Evolutionary conservation across 75 land plant species (phyloP).

Genomic region (Pinus taeda): DNA sequence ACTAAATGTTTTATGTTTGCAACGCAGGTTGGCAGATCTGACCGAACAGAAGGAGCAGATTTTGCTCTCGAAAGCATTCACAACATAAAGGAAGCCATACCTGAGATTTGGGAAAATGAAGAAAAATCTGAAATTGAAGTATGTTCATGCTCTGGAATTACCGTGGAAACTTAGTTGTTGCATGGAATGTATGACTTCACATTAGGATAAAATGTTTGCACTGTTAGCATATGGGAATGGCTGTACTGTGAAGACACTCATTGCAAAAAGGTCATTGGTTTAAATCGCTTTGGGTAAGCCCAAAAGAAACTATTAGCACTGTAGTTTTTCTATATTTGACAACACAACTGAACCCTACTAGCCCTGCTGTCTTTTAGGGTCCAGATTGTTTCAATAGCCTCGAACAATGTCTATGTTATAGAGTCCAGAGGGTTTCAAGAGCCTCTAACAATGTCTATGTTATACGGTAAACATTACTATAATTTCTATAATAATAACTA

Average conservation of each 20-base stretch:
- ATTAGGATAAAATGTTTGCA: neutral
- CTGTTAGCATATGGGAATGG: too few species aligned
- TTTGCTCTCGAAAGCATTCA: conserved; percentile 71
- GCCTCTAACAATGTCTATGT: neutral
- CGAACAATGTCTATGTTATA: too few species aligned
- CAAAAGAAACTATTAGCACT: too few species aligned
- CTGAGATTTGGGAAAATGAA: conserved; percentile 62
- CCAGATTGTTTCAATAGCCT: neutral
- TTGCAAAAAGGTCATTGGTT: too few species aligned
- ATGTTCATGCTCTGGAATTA: conserved; percentile 30
- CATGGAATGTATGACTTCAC: conserved; percentile 14
- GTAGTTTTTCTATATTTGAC: neutral
- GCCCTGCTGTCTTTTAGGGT: neutral
- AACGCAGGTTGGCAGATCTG: conserved; percentile 62
- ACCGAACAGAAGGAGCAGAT: conserved; percentile 59
- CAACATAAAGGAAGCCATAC: conserved; percentile 70
- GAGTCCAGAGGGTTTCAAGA: neutral
- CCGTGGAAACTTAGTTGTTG: conserved; percentile 50
- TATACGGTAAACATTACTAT: neutral
- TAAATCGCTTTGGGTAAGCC: too few species aligned
- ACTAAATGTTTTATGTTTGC: neutral
- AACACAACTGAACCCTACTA: neutral
- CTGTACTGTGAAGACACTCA: too few species aligned
- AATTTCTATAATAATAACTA: neutral
- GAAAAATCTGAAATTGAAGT: conserved; percentile 25